phyloP scores from a whole-genome alignment of 1,139 yeast genomes.

The Taiozyma sp. region DNA sequence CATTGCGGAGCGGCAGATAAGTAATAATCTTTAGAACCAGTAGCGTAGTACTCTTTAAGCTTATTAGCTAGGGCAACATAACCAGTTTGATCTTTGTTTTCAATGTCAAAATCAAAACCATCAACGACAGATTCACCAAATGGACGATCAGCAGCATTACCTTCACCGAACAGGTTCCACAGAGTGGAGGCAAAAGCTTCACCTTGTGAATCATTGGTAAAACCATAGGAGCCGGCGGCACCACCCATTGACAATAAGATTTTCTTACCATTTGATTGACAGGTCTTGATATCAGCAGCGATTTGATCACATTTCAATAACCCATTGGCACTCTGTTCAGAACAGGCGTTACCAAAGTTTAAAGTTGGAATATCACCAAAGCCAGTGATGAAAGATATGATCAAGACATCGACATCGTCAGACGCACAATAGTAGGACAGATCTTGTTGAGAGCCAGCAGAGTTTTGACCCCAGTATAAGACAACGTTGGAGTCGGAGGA shows the following conservation, averaged over 20 bases:
- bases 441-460: conserved; percentile 67
- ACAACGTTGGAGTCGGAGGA: conserved; percentile 57
- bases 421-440: conserved; percentile 67
- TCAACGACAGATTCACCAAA: conserved; percentile 65
- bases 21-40: conserved; percentile 63
- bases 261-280: conserved; percentile 77
- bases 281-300: conserved; percentile 74
- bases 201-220: conserved; percentile 58
- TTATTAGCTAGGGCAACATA: conserved; percentile 56
- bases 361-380: conserved; percentile 45
- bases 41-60: conserved; percentile 53
- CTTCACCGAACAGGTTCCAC: conserved; percentile 88
- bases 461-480: conserved; percentile 90
- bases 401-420: conserved; percentile 63
- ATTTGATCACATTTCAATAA: conserved; percentile 56
- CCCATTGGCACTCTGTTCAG: conserved; percentile 48
- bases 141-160: conserved; percentile 59
- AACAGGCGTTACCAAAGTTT: conserved; percentile 71
- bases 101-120: conserved; percentile 74
- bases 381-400: conserved; percentile 63
- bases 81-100: conserved; percentile 49
- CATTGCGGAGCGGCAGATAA: conserved; percentile 96
- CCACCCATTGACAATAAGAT: conserved; percentile 87
- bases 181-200: conserved; percentile 65
- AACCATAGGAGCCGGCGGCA: conserved; percentile 76